Evolutionary conservation across 768 basidiomycete genomes (phyloP), one percentile per base, ranked within the genome.

Genomic region (Grammothele lineata): DNA sequence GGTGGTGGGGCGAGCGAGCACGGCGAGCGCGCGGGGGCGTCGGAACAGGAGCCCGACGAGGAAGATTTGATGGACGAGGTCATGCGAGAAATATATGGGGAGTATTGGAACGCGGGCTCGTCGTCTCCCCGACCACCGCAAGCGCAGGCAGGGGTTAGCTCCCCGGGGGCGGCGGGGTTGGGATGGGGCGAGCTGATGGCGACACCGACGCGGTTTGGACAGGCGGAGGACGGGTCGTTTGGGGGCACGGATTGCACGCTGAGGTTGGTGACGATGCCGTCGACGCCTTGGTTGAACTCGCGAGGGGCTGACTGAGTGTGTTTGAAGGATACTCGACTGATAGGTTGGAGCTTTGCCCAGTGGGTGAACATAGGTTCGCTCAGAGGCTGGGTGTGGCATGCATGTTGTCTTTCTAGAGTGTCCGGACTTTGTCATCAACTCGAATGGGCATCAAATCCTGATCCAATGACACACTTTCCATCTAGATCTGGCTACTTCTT

Each of bases 51-150:
- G n/a, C 30, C 12, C 5, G 50, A 40, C 14, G 39, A 46, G 33
- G 45, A 52, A 30, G 61, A 60, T 51, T 48, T 51, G 41, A 52
- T 63, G 58, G 58, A 63, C 33, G 56, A 57, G 15, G 54, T 59
- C 33, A 59, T 63, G 62, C 52, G 52, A 9, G 62, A 61, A 45
- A 58, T 60, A 30, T 59, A 63, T 37, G 62, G 59, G 17, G 39
- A 36, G 22, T 43, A 49, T 36, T 61, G 61, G 61, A 45, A 51
- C 27, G 38, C 49, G 24, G 58, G 45, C 15, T 18, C 37, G 17
- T 46, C 50, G n/a, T 48, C 52, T 14, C 37, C 50, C 14, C 39
- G 47, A 37, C 21, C 39, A 7, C 43, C 47, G 14, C 38, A 27
- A 37, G 40, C 43, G 17, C 40, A 25, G 11, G 40, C 37, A 3